Percentiles rank a stretch among this genome's conserved stretches.
Conservation (phyloP, 768 basidiomycete species). For the Russula brevipes region DNA sequence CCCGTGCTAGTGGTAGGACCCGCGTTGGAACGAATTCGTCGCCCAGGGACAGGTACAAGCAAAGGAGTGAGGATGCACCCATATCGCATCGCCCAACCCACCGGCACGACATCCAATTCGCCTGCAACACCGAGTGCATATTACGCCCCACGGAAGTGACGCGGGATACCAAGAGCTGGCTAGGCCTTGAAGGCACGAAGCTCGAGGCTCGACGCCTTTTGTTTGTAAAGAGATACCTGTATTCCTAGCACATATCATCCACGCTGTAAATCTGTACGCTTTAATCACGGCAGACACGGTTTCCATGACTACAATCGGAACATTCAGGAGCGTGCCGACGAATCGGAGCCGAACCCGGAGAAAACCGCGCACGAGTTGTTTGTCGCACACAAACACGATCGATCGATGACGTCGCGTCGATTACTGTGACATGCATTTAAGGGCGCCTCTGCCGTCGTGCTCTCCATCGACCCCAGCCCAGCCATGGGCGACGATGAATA, state of each 20-base stretch:
- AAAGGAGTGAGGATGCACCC: slow-evolving; percentile 52
- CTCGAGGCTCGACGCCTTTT: slow-evolving; percentile 10
- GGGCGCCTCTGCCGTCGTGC: neutral
- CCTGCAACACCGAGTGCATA: neutral
- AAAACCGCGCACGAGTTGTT: slow-evolving; percentile 4
- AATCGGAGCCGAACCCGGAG: neutral
- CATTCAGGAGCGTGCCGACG: neutral
- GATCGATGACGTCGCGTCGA: neutral
- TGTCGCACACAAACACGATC: slow-evolving; percentile 8
- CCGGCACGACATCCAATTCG: neutral
- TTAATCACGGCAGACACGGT: slow-evolving; percentile 2
- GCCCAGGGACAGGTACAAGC: slow-evolving; percentile 37
- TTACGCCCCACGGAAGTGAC: slow-evolving; percentile 16
- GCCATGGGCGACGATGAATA: slow-evolving; percentile 18
- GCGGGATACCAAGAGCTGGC: neutral
- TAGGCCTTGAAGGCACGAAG: neutral
- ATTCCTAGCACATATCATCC: slow-evolving; percentile 15
- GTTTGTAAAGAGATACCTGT: slow-evolving; percentile 5
- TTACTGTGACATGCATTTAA: neutral
- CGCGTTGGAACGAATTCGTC: slow-evolving; percentile 44
- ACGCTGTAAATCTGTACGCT: slow-evolving; percentile 6
- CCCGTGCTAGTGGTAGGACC: slow-evolving; percentile 48
- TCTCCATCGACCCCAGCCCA: neutral
- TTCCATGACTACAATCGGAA: slow-evolving; percentile 5
- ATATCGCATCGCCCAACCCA: slow-evolving; percentile 41